Evolutionary conservation across 2,329 filamentous ascomycete species (phyloP), one percentile per base, ranked within the genome.

Genomic region (Penicillium crustosum): DNA sequence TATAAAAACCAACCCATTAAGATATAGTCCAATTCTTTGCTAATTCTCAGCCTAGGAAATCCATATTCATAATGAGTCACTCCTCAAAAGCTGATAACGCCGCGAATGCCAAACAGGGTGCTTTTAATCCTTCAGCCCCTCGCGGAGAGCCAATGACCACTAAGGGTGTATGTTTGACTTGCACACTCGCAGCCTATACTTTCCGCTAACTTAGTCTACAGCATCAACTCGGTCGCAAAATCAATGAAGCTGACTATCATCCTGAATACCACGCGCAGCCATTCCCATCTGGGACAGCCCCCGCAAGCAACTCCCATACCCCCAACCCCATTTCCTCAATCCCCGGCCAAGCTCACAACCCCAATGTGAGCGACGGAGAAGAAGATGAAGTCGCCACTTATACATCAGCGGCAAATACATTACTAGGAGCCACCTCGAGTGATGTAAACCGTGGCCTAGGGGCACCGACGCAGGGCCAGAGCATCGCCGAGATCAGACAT

Each of bases 181-280:
- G 23, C 25, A 5, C 12, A 23, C 27, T 23, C 17, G 35, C 21
- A 47, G 49, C 54, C 29, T 33, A 48, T 61, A 64, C 54, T 43
- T 35, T n/a, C 13, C 50, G 35, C 57, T 64, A 60, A 67, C 57
- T 12, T 52, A n/a, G 35, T 23, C 27, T 49, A 7, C 64, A 89
- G 86, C 88, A 91, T 73, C 79, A 85, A 68, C 81, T 83, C 4
- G 88, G 88, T 52, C 77, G 81, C 64, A 81, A 84, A 60, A 81
- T 85, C 57, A 83, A 83, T 66, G 73, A 73, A n/a, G 62, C 66
- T 13, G 77, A 79, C 61, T 83, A 85, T 63, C 86, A 74, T 13
- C 85, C 85, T 21, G 87, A 89, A 68, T 91, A 89, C 78, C 78
- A 82, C 66, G 82, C 84, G 25, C 64, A 91, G 70, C 81, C 80